Evolutionary conservation across 2,329 filamentous ascomycete species (phyloP), one percentile per base, ranked within the genome.

Genomic region (Diaporthe australafricana): DNA sequence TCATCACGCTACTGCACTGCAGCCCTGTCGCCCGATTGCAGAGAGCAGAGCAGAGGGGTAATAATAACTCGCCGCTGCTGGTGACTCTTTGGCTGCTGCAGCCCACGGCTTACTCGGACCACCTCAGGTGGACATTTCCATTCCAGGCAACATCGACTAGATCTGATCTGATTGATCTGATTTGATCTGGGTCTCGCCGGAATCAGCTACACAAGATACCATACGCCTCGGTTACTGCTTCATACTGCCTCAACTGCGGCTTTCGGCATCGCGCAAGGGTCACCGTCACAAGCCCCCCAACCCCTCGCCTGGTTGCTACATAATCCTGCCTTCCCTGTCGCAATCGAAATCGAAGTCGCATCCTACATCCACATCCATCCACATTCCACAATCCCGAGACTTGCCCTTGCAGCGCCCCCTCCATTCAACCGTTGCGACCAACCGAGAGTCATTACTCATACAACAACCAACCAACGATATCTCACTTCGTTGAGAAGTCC

Each of bases 361-460:
- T 40, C 38, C 38, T 12, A 14, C 40, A 32, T 7, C 20, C 38
- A 16, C 57, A 48, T 57, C 47, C 57, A 48, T 57, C 47, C 42
- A 62, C 40, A 27, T 60, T 25, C 27, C 42, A 62, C 40, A 27
- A 50, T 25, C 27, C 67, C 56, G 60, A 63, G 42, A 65, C 60
- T 65, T n/a, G 60, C 60, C 60, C 60, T 65, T 65, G 60, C 60
- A 50, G 60, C 60, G 42, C 60, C 60, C 48, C 40, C 30, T 50
- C 30, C 60, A 38, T 47, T 48, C 42, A 25, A 57, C 40, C 38
- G 66, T 25, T 42, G 66, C 38, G 40, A 48, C 52, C 40, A 42
- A 48, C 40, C 38, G 45, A 42, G 38, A 56, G 40, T 68, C 66
- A 55, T 68, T 35, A 68, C 52, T 68, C 47, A 55, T 35, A 52